A percentile compares a stretch with the other conserved stretches of the same genome.
These are phyloP conservation scores for Eruca vesicaria DNA, from an alignment of 441 rosid species.

Conservation along the genomic window DNA sequence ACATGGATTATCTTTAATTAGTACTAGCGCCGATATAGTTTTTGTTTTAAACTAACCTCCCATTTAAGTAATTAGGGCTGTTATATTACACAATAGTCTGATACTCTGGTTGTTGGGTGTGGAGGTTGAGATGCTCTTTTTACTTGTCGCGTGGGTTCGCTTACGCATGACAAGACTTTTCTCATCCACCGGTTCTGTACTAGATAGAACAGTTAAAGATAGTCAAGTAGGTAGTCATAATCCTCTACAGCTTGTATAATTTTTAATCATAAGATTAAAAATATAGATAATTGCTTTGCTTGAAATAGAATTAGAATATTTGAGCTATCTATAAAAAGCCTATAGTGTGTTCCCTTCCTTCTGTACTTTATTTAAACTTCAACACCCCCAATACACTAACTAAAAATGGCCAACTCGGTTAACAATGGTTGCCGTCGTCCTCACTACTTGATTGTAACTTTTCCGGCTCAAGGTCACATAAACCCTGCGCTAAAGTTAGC, in stretches of 20 bases:
- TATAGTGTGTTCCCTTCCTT: neutral
- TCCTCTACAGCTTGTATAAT: neutral
- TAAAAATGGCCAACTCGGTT: constrained; percentile 18
- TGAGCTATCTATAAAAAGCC: constrained; percentile 1
- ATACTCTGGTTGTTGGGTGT: neutral
- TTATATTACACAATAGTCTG: neutral
- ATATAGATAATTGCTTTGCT: neutral
- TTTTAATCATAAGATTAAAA: neutral
- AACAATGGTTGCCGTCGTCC: constrained; percentile 3
- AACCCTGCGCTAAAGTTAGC: constrained; percentile 46
- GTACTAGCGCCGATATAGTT: neutral
- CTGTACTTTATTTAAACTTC: neutral
- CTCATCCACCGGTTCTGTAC: constrained; percentile 21
- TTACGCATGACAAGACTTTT: constrained; percentile 1
- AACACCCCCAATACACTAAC: constrained; percentile 10
- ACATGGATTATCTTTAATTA: neutral
- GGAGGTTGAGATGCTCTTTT: constrained; percentile 3
- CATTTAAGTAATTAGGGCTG: neutral
- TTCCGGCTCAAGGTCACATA: constrained; percentile 42
- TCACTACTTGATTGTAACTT: constrained; percentile 35
- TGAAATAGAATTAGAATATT: neutral
- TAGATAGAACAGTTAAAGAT: neutral
- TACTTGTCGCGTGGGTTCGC: constrained; percentile 20
- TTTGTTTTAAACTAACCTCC: neutral
- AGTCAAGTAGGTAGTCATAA: neutral